Percentiles rank a stretch among this genome's conserved stretches.
phyloP scores from a whole-genome alignment of 371 early-diverging fungal genomes.

The Actinomortierella ambigua region DNA sequence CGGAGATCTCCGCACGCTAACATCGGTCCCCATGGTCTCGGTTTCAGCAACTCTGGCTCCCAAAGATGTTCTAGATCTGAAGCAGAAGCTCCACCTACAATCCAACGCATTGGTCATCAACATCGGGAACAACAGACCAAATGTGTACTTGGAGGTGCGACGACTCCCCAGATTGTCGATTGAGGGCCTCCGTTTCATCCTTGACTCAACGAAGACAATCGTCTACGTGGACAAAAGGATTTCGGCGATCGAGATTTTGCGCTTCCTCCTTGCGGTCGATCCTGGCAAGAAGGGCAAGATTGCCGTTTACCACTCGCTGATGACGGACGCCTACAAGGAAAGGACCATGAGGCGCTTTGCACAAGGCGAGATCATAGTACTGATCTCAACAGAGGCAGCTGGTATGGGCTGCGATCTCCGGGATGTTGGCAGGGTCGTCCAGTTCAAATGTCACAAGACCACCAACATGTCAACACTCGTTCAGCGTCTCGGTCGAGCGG shows the following conservation, averaged over 20 bases:
- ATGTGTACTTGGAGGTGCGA: not conserved
- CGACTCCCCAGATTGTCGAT: not conserved
- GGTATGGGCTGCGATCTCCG: slow-evolving; percentile 25
- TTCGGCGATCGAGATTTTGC: not conserved
- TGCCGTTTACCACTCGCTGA: slow-evolving; percentile 1
- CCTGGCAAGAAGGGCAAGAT: not conserved
- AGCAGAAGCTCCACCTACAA: too few relatives aligned
- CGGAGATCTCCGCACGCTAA: slow-evolving; percentile 11
- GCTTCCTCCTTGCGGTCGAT: not conserved
- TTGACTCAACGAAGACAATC: slow-evolving; percentile 9
- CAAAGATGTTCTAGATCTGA: too few relatives aligned
- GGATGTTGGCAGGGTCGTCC: slow-evolving; percentile 19
- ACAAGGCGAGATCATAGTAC: not conserved
- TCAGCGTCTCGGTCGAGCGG: slow-evolving; percentile 9
- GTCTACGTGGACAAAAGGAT: slow-evolving; percentile 22
- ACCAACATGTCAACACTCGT: slow-evolving; percentile 4
- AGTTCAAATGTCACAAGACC: slow-evolving; percentile 12
- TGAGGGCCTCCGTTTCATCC: not conserved
- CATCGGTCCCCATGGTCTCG: too few relatives aligned
- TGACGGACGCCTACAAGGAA: slow-evolving; percentile 2
- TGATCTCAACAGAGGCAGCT: slow-evolving; percentile 21
- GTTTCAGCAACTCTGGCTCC: slow-evolving; percentile 18
- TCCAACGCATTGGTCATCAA: too few relatives aligned
- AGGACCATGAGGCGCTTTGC: not conserved
- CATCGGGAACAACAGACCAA: not conserved